Evolutionary conservation across 768 basidiomycete genomes (phyloP), one percentile per base, ranked within the genome.

Genomic region (Termitomyces sp.): DNA sequence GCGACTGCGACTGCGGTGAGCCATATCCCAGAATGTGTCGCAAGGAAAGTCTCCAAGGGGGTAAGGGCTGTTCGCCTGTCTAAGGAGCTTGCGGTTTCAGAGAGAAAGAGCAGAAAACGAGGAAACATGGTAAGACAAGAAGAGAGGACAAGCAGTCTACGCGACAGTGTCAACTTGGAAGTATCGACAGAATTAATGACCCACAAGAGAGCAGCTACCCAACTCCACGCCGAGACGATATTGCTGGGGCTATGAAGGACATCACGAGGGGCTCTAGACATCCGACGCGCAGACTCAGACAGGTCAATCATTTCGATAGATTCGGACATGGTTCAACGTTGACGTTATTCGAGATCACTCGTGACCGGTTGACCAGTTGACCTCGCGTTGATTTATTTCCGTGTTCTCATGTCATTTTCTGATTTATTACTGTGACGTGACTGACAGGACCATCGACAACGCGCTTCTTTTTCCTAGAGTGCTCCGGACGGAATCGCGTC

Each of bases 41-140:
- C 77, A 45, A 93, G 79, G 70, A 87, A 90, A 24, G 76, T 72
- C 66, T 92, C 90, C 34, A 92, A 77, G 3, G 83, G 72, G 2
- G 89, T 88, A 50, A 90, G 77, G 20, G 70, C 64, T 31, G 70
- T 48, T 51, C 61, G 70, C 48, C 78, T 74, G 12, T 72, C 72
- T 9, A 70, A 70, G 34, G 65, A 62, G 34, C 49, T 57, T 49
- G 73, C 70, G 3, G 80, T 73, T 56, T 80, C 78, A 13, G 87
- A 77, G 54, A 89, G 71, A 68, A 91, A 90, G 51, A 90, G 78
- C 33, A 91, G 73, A 50, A 91, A 66, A 29, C 82, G 79, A 54
- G 90, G 89, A 59, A 78, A 87, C 33, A 82, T 64, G 4, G 80
- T 65, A 49, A 84, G 71, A 62, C 67, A 66, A 51, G 60, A 37